These are phyloP conservation scores for Leptographium galeiforme DNA, from an alignment of 2,329 filamentous ascomycete species.

Conservation along the genomic window DNA sequence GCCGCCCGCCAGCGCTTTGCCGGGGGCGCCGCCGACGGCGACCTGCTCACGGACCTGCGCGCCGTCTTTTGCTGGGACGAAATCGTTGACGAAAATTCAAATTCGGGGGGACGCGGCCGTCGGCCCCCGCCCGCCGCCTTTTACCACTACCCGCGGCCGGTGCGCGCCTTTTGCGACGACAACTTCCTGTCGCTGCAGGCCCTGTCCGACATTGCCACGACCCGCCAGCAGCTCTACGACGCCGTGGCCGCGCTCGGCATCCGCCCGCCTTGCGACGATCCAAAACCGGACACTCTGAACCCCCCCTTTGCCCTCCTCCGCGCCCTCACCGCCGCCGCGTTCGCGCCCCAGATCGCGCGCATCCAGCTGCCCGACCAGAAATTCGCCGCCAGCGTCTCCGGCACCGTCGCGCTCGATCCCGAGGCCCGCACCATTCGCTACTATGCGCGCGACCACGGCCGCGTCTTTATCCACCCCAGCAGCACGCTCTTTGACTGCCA, in stretches of 20 bases:
- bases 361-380: constrained; percentile 95
- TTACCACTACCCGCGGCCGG: constrained; percentile 40
- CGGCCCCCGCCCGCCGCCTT: not conserved
- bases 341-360: constrained; percentile 75
- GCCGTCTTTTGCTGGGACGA: constrained; percentile 74
- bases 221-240: constrained; percentile 71
- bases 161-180: constrained; percentile 67
- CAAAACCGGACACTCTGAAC: not conserved
- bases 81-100: constrained; percentile 36
- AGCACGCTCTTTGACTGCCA: constrained; percentile 78
- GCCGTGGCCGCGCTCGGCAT: constrained; percentile 81
- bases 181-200: constrained; percentile 78
- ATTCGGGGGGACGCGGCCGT: too few species aligned
- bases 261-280: constrained; percentile 29
- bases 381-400: constrained; percentile 74
- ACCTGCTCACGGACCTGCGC: constrained; percentile 73
- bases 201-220: constrained; percentile 77
- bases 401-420: constrained; percentile 83
- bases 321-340: constrained; percentile 58
- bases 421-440: constrained; percentile 88
- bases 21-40: constrained; percentile 56
- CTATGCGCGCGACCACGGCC: constrained; percentile 70
- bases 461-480: constrained; percentile 86
- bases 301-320: constrained; percentile 41
- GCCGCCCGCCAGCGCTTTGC: constrained; percentile 67